Evolutionary conservation across 2,329 filamentous ascomycete genomes (phyloP).

Genomic region (Fusarium sp.): DNA sequence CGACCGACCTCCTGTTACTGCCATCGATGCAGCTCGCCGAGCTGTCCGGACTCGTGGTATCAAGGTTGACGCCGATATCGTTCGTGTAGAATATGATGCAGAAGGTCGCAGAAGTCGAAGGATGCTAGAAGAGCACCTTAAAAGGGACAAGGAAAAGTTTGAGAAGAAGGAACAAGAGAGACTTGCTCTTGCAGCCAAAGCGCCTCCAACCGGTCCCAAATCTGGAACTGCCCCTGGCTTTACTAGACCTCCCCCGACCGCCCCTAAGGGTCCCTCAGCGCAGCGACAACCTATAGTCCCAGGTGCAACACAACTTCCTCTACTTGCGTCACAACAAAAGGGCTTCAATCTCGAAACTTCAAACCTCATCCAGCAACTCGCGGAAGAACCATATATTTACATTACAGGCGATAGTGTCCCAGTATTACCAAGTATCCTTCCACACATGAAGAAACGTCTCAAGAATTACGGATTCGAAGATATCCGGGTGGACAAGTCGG

Average conservation of each 20-base stretch:
- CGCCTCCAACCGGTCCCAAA: constrained; percentile 56
- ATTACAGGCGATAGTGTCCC: constrained; percentile 89
- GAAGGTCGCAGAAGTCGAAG: constrained; percentile 86
- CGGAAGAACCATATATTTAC: constrained; percentile 88
- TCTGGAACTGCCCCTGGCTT: constrained; percentile 47
- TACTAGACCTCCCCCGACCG: constrained; percentile 77
- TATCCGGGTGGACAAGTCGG: constrained; percentile 84
- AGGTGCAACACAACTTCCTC: constrained; percentile 49
- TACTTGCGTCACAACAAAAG: constrained; percentile 45
- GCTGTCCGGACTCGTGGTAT: constrained; percentile 82
- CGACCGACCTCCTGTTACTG: constrained; percentile 65
- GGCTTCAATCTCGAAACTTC: constrained; percentile 70
- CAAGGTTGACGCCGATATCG: constrained; percentile 80
- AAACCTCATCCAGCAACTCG: constrained; percentile 76
- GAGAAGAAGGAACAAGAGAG: constrained; percentile 65
- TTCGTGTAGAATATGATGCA: constrained; percentile 89
- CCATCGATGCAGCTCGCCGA: constrained; percentile 82
- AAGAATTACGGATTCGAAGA: constrained; percentile 85
- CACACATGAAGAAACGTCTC: constrained; percentile 89
- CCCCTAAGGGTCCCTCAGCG: constrained; percentile 85
- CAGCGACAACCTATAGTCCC: constrained; percentile 56
- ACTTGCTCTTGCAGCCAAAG: constrained; percentile 50
- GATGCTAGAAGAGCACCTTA: constrained; percentile 80
- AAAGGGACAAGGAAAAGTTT: constrained; percentile 73
- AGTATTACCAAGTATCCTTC: constrained; percentile 84